Percentiles rank a stretch among this genome's conserved stretches.
Conservation (phyloP, 306 rosid species). For the Vigna mungo region DNA sequence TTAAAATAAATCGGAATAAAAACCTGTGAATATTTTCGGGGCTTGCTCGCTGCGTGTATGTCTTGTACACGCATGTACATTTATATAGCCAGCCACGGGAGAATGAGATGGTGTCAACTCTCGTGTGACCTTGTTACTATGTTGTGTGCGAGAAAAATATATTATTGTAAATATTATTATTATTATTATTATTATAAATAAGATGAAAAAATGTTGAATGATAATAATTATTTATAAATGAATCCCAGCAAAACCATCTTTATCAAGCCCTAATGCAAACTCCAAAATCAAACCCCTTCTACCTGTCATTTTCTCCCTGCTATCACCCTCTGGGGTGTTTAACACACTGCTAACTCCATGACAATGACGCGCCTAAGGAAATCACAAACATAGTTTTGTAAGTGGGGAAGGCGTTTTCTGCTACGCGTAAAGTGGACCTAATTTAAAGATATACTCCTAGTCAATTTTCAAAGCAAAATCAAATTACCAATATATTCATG, state of each 20-base stretch:
- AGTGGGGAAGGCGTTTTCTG: slow-evolving; percentile 25
- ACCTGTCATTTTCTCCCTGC: slow-evolving; percentile 50
- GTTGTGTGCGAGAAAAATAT: neutral
- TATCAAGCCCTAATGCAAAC: slow-evolving; percentile 52
- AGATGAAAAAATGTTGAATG: neutral
- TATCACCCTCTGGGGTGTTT: slow-evolving; percentile 42
- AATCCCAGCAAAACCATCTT: slow-evolving; percentile 45
- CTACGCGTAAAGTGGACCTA: slow-evolving; percentile 18
- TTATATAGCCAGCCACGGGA: slow-evolving; percentile 22
- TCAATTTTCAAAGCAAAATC: too few species aligned
- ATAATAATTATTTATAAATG: slow-evolving; percentile 16
- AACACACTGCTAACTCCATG: slow-evolving; percentile 54
- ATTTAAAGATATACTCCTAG: too few species aligned
- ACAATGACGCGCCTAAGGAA: slow-evolving; percentile 41
- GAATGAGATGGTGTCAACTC: neutral
- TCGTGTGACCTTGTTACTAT: neutral
- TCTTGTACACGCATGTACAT: neutral
- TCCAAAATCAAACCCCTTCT: slow-evolving; percentile 37
- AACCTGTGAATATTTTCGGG: slow-evolving; percentile 19
- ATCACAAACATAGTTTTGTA: slow-evolving; percentile 13
- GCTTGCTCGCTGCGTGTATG: neutral
- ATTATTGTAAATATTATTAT: neutral
- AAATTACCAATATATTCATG: too few species aligned
- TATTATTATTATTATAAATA: neutral
- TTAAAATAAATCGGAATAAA: slow-evolving; percentile 21